Evolutionary conservation across 306 rosid species (phyloP).

Genomic region (Boehmeria nivea): DNA sequence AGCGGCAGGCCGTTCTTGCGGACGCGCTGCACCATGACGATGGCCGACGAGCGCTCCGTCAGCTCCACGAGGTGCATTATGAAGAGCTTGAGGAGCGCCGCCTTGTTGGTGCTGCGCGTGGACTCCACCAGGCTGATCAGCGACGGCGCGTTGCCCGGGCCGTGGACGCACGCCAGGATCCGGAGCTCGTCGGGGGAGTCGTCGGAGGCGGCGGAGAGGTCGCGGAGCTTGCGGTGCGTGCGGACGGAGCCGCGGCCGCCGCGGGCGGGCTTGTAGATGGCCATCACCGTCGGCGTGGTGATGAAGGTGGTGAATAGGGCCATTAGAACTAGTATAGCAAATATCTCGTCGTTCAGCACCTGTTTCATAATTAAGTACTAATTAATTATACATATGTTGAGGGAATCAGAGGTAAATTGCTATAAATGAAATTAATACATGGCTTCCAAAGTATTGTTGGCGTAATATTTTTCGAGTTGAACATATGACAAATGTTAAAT

Average conservation of each 20-base stretch:
- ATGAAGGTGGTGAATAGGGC: conserved; percentile 86
- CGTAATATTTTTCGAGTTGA: too few relatives aligned
- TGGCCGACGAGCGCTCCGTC: conserved; percentile 73
- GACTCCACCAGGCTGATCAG: conserved; percentile 52
- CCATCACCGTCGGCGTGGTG: conserved; percentile 74
- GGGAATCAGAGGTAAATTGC: too few relatives aligned
- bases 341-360: conserved; percentile 79
- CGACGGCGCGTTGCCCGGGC: conserved; percentile 49
- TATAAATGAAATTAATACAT: too few relatives aligned
- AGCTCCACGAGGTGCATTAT: conserved; percentile 78
- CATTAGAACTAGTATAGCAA: conserved; percentile 83
- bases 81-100: conserved; percentile 50
- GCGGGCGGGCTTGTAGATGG: conserved; percentile 61
- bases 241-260: conserved; percentile 1
- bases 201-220: conserved; percentile 11
- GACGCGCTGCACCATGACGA: conserved; percentile 53
- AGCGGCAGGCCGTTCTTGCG: conserved; percentile 67
- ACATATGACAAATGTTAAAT: too few relatives aligned
- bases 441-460: too few relatives aligned
- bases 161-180: conserved; percentile 66
- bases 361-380: conserved; percentile 11
- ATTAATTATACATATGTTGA: too few relatives aligned
- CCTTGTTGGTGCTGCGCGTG: conserved; percentile 39
- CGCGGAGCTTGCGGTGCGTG: conserved; percentile 43
- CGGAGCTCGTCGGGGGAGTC: conserved; percentile 35